Conservation (phyloP, 148 eudicot genomes). For the Vaccinium vitisidaea region DNA sequence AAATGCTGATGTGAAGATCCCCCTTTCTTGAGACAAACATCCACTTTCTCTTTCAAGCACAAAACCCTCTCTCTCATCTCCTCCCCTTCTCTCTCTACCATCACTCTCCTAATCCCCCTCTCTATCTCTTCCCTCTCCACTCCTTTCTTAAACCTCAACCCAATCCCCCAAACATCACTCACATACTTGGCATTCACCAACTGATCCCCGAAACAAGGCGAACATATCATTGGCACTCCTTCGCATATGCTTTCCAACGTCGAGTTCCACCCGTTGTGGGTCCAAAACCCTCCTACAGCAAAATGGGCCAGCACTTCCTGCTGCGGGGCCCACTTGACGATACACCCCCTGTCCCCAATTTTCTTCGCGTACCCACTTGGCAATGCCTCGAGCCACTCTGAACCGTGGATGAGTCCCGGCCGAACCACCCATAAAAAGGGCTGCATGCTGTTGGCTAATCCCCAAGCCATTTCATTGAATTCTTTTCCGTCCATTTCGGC, state of each 20-base stretch:
- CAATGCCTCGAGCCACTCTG: conserved; percentile 29
- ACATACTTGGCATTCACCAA: conserved; percentile 44
- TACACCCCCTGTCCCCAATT: conserved; percentile 33
- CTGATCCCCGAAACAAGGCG: conserved; percentile 48
- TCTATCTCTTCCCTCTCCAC: conserved; percentile 27
- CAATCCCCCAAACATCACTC: conserved; percentile 44
- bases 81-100: conserved; percentile 51
- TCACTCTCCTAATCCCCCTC: conserved; percentile 31
- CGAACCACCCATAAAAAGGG: conserved; percentile 70
- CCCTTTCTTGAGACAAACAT: conserved; percentile 32
- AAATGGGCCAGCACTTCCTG: conserved; percentile 49
- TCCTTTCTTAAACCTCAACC: conserved; percentile 35
- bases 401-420: conserved; percentile 30
- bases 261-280: conserved; percentile 69
- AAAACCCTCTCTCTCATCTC: conserved; percentile 39
- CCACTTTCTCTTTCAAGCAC: conserved; percentile 39
- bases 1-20: conserved; percentile 45
- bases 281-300: conserved; percentile 55
- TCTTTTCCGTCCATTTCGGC: conserved; percentile 32
- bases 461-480: conserved; percentile 48
- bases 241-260: conserved; percentile 57
- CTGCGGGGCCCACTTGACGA: conserved; percentile 68
- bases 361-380: conserved; percentile 36
- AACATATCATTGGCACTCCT: conserved; percentile 66
- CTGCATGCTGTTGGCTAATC: conserved; percentile 40